Evolutionary conservation across 441 rosid species (phyloP).

Genomic region (Codiaeum variegatum): DNA sequence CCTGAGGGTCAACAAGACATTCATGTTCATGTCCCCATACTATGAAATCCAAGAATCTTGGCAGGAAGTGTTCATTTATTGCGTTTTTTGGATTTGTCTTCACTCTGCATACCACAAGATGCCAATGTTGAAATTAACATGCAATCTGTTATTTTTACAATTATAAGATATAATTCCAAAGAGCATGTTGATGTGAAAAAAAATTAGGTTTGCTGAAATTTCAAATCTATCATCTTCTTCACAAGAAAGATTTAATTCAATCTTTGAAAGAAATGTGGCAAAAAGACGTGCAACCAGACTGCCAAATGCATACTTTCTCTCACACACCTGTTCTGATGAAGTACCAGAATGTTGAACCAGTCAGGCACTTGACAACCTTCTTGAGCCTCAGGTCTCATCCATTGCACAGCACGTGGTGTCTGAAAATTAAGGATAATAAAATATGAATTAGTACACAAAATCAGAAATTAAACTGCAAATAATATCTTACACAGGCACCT

Average conservation of each 20-base stretch:
- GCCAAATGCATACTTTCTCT: neutral
- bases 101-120: slow-evolving; percentile 53
- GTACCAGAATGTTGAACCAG: slow-evolving; percentile 97
- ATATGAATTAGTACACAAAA: slow-evolving; percentile 11
- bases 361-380: slow-evolving; percentile 73
- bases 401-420: slow-evolving; percentile 98
- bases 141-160: neutral
- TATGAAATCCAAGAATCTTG: slow-evolving; percentile 86
- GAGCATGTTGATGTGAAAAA: slow-evolving; percentile 2
- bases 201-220: slow-evolving; percentile 11
- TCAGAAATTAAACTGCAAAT: slow-evolving; percentile 21
- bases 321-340: slow-evolving; percentile 90
- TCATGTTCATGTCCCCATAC: slow-evolving; percentile 99
- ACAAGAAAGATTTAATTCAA: neutral
- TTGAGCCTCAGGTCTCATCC: slow-evolving; percentile 99
- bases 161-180: slow-evolving; percentile 4
- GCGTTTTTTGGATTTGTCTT: slow-evolving; percentile 97
- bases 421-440: slow-evolving; percentile 26
- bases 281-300: neutral
- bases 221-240: neutral
- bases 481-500: slow-evolving; percentile 41
- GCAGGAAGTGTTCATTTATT: slow-evolving; percentile 91
- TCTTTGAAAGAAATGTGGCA: slow-evolving; percentile 1
- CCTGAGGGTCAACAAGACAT: slow-evolving; percentile 95
- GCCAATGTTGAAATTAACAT: slow-evolving; percentile 17